A percentile compares a stretch with the other conserved stretches of the same genome.
Evolutionary conservation across 805 yeast species (phyloP).

Genomic region (Spathaspora sp.): DNA sequence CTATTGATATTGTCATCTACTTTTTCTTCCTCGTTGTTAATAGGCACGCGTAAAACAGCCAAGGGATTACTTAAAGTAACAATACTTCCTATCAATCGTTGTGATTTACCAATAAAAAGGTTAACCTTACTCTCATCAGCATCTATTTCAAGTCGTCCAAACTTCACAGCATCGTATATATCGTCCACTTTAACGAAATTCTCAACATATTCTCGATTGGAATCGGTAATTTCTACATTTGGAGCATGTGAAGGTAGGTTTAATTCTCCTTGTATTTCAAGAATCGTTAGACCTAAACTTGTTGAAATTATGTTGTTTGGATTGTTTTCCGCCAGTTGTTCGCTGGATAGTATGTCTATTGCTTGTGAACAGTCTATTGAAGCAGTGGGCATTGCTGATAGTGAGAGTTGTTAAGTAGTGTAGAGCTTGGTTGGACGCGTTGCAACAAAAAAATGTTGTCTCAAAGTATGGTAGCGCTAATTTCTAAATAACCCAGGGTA

Average conservation of each 20-base stretch:
- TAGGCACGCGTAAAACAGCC: conserved; percentile 52
- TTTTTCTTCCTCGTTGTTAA: conserved; percentile 11
- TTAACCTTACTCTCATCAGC: conserved; percentile 44
- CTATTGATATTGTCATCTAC: conserved; percentile 19
- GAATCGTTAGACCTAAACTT: conserved; percentile 52
- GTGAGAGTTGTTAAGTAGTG: background rate
- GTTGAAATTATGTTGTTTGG: conserved; percentile 38
- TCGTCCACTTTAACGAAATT: conserved; percentile 33
- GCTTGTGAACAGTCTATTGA: conserved; percentile 15
- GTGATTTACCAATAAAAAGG: conserved; percentile 64
- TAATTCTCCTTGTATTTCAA: conserved; percentile 75
- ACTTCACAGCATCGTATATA: conserved; percentile 43
- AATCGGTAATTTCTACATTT: conserved; percentile 19
- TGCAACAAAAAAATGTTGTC: background rate
- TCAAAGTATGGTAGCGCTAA: background rate
- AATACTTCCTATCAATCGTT: conserved; percentile 60
- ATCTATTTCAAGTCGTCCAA: conserved; percentile 49
- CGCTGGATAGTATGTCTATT: conserved; percentile 4
- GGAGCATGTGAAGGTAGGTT: conserved; percentile 43
- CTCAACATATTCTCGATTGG: conserved; percentile 21
- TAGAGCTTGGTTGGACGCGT: background rate
- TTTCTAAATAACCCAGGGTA: background rate
- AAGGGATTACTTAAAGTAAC: conserved; percentile 61
- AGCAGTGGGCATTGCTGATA: conserved; percentile 16
- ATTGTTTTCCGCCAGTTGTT: background rate